A percentile compares a stretch with the other conserved stretches of the same genome.
Conservation (phyloP, 2,329 filamentous ascomycete genomes). For the Botrytis pseudocinerea region DNA sequence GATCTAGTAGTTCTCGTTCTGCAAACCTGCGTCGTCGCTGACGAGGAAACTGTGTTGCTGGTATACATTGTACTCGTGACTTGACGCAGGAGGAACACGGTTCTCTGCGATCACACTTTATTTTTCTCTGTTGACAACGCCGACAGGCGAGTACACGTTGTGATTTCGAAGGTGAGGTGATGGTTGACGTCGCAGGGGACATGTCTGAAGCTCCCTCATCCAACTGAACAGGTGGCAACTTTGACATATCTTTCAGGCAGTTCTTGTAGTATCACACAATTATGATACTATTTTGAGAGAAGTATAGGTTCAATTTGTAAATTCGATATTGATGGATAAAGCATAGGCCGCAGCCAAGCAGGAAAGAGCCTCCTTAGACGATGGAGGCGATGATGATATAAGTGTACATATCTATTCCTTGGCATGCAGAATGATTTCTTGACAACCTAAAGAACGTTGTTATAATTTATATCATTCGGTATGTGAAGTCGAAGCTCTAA, state of each 20-base stretch:
- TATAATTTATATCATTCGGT: neutral
- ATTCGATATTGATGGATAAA: neutral
- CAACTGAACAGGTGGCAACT: neutral
- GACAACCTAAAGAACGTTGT: neutral
- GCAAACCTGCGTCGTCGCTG: constrained; percentile 55
- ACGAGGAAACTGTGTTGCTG: constrained; percentile 57
- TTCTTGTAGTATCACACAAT: neutral
- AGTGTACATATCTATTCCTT: neutral
- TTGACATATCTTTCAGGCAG: neutral
- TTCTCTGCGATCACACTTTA: constrained; percentile 71
- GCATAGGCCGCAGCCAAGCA: neutral
- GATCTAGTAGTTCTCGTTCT: constrained; percentile 37
- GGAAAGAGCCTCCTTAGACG: neutral
- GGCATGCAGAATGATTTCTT: neutral
- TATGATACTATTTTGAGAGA: neutral
- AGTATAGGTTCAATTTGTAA: neutral
- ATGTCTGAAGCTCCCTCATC: neutral
- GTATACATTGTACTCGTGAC: constrained; percentile 60
- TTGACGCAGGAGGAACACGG: constrained; percentile 71
- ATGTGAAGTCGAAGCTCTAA: neutral
- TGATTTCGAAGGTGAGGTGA: constrained; percentile 24
- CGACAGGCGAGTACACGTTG: constrained; percentile 56
- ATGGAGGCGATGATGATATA: neutral
- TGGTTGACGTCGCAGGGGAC: neutral
- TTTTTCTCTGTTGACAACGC: constrained; percentile 73